A percentile compares a stretch with the other conserved stretches of the same genome.
These are phyloP conservation scores for Leersia perrieri DNA, from an alignment of 176 grass and related monocot genomes.

Conservation along the genomic window DNA sequence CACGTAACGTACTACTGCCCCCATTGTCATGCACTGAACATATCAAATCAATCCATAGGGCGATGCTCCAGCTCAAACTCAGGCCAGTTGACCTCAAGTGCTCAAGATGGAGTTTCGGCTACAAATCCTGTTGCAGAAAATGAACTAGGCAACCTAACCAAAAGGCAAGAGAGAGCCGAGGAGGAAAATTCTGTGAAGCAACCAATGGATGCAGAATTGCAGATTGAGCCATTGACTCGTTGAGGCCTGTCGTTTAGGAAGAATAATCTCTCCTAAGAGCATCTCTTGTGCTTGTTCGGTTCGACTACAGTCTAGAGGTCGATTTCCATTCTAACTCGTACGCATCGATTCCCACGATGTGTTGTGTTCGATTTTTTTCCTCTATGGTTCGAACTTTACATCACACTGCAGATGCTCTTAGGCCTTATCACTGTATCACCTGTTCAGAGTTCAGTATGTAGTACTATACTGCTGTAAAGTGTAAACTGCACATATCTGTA, in stretches of 20 bases:
- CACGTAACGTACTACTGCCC: conserved; percentile 61
- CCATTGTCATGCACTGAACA: conserved; percentile 56
- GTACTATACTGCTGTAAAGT: background rate
- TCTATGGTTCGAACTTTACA: no score
- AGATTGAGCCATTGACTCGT: no score
- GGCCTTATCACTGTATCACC: no score
- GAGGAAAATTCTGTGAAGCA: background rate
- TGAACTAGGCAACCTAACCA: conserved; percentile 22
- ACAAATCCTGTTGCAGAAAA: conserved; percentile 10
- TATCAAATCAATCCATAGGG: conserved; percentile 23
- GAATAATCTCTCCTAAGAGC: background rate
- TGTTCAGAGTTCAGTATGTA: no score
- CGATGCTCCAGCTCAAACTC: conserved; percentile 16
- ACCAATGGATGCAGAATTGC: background rate
- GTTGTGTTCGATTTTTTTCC: no score
- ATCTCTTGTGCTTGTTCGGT: no score
- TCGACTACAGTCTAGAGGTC: no score
- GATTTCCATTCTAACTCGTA: no score
- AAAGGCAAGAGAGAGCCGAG: conserved; percentile 13
- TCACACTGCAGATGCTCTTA: no score
- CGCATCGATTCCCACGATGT: no score
- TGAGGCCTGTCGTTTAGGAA: background rate
- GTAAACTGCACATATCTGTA: conserved; percentile 14
- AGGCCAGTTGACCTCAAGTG: background rate
- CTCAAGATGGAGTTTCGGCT: background rate